These are phyloP conservation scores for Capronia epimyces DNA, from an alignment of 2,329 filamentous ascomycete genomes.

Conservation along the genomic window DNA sequence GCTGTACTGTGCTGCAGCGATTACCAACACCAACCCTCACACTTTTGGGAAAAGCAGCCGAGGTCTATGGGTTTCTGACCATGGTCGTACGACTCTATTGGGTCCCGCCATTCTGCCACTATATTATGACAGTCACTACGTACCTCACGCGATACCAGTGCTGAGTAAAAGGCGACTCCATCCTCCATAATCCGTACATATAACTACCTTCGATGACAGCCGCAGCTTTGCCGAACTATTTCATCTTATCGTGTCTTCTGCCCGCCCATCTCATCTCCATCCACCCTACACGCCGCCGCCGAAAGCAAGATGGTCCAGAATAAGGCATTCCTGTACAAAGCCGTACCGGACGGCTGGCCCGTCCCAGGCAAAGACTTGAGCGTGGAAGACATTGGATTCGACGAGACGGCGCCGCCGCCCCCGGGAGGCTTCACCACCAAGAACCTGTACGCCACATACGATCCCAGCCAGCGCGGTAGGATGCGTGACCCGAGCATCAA, in stretches of 20 bases:
- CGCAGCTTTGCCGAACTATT: too few species aligned
- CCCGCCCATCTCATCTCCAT: neutral
- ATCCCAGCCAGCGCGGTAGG: slow-evolving; percentile 70
- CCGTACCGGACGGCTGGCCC: slow-evolving; percentile 61
- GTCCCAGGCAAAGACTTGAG: slow-evolving; percentile 64
- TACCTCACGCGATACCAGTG: too few species aligned
- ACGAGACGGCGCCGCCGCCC: slow-evolving; percentile 50
- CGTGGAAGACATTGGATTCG: slow-evolving; percentile 62
- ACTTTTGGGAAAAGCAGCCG: too few species aligned
- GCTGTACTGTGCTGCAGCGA: too few species aligned
- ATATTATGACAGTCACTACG: too few species aligned
- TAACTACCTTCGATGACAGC: too few species aligned
- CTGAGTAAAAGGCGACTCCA: too few species aligned
- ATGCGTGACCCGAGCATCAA: slow-evolving; percentile 59
- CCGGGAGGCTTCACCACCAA: slow-evolving; percentile 60
- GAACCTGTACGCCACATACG: slow-evolving; percentile 64
- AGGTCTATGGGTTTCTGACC: too few species aligned
- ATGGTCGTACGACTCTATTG: too few species aligned
- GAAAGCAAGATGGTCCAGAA: slow-evolving; percentile 44
- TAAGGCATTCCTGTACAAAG: slow-evolving; percentile 70
- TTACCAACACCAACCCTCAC: too few species aligned
- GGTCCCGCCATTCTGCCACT: too few species aligned
- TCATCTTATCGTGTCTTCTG: neutral
- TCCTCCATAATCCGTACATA: too few species aligned
- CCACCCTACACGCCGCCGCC: neutral